Base-by-base conservation (phyloP, 2,329 filamentous ascomycete genomes). In the Scytalidium sp. region DNA sequence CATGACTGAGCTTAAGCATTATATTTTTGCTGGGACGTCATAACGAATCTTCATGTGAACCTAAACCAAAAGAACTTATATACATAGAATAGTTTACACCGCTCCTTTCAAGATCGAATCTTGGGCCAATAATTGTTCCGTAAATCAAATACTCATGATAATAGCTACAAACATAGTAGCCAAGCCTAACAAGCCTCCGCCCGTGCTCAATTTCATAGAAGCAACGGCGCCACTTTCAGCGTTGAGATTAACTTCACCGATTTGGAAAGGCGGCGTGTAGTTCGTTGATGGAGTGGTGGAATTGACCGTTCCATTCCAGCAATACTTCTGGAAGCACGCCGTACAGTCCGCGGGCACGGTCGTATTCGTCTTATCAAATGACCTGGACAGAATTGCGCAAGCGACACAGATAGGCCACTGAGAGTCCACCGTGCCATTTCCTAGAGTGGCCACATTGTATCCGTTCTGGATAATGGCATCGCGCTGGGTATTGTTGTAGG, bases 391-490 rank as follows among this genome's bases (percentile, higher is more conserved):
- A 36, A 96, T 84, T 4, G 93, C 94, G 69, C 94, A 99, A 19
- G 85, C 90, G 3, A 96, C 87, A 60, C 93, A 99, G 2, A 83
- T 76, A 0, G 87, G 77, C 93, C 94, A 99, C 55, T 86, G 69
- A 3, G 70, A 60, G 65, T 95, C 87, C 3, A 85, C 64, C 1
- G 90, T 92, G 45, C 78, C 81, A 70, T 97, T 97, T 46, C 81
- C 90, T 74, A 87, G 85, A 0, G 92, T 97, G 2, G 81, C 92
- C 17, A 86, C 82, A 58, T 94, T 81, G 72, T 88, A 94, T 19
- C 90, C 93, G 70, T 99, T 97, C 57, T 81, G 68, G 62, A 99
- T 90, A 63, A 96, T 88, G 54, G 79, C 78, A 65, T 96, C 82
- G 55, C 93, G 88, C 70, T 90, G 70, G 1, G 64, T 68, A 59